Base-by-base conservation (phyloP, 768 basidiomycete species). In the Arthromyces matolae region DNA sequence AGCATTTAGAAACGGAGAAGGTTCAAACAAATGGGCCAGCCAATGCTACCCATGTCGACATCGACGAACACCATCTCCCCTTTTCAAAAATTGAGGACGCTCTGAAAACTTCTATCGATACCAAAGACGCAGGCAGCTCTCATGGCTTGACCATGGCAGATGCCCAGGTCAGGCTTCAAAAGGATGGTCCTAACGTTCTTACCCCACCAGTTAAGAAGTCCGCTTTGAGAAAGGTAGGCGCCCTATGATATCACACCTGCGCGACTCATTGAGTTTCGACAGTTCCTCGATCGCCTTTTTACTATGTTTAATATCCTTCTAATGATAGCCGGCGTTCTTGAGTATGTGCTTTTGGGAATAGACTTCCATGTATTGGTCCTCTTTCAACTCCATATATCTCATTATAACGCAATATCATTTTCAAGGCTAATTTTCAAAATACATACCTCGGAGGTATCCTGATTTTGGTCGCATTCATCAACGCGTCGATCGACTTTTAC, bases 361-460 rank as follows among this genome's bases (percentile, higher is more conserved):
- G 68, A 80, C 57, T 83, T 79, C 63, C 72, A 80, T 63, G 80
- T 81, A 49, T 55, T 25, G 23, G 31, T 18, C 10, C 20, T 45
- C 42, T 28, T 12, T 39, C 20, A 32, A 16, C 35, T 43, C 18
- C 23, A 16, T 27, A 19, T 24, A 29, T 24, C 18, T 34, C 52
- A 59, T 53, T 10, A 36, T 57, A 57, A 53, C 39, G 23, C 31
- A 31, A 38, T 44, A 28, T 29, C 16, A 12, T 35, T 57, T 25
- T 42, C n/a, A 47, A 83, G 78, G 68, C 64, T 39, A 84, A 81
- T 64, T 80, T 82, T 54, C 68, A 71, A 53, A 84, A 84, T 57
- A 81, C 81, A 0, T 86, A 86, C 64, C 77, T 86, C 9, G 83
- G 84, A 24, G 84, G 77, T 23, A 84, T 85, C 60, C 70, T 85